These are phyloP conservation scores for Pecoramyces ruminantium DNA, from an alignment of 192 early-diverging fungal species.

Conservation along the genomic window DNA sequence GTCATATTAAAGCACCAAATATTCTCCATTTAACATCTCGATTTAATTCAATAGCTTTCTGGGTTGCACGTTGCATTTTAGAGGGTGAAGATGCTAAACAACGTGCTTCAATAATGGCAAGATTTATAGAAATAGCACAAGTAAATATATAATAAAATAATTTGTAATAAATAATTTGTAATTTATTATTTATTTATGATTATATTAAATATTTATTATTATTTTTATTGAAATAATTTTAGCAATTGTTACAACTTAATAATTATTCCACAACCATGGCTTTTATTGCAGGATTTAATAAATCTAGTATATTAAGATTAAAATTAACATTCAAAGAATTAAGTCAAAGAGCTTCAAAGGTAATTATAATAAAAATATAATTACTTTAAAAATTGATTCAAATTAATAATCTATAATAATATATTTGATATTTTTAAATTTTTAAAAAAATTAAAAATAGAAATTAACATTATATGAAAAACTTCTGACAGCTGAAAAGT, in stretches of 20 bases:
- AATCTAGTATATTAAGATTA: conserved; percentile 12
- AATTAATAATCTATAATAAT: background rate
- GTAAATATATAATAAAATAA: too few species aligned
- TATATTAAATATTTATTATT: too few species aligned
- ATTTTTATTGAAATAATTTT: too few species aligned
- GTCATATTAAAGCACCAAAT: conserved; percentile 7
- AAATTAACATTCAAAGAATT: conserved; percentile 14
- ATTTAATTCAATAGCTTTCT: conserved; percentile 19
- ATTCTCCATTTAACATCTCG: conserved; percentile 11
- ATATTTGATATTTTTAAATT: too few species aligned
- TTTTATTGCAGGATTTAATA: conserved; percentile 20
- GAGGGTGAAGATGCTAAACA: conserved; percentile 11
- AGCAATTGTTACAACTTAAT: conserved; percentile 14
- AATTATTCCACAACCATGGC: conserved; percentile 22
- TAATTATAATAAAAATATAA: background rate
- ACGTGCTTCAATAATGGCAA: conserved; percentile 11
- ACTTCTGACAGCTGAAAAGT: conserved; percentile 13
- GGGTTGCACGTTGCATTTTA: conserved; percentile 12
- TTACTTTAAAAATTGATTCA: too few species aligned
- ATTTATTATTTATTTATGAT: too few species aligned
- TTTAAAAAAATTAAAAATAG: too few species aligned
- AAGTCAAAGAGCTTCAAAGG: conserved; percentile 2
- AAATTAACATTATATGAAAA: conserved; percentile 11
- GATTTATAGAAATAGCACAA: conserved; percentile 14
- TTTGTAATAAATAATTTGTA: too few species aligned